phyloP scores from a whole-genome alignment of 495 filamentous ascomycete species.

The Xylaria grammica region DNA sequence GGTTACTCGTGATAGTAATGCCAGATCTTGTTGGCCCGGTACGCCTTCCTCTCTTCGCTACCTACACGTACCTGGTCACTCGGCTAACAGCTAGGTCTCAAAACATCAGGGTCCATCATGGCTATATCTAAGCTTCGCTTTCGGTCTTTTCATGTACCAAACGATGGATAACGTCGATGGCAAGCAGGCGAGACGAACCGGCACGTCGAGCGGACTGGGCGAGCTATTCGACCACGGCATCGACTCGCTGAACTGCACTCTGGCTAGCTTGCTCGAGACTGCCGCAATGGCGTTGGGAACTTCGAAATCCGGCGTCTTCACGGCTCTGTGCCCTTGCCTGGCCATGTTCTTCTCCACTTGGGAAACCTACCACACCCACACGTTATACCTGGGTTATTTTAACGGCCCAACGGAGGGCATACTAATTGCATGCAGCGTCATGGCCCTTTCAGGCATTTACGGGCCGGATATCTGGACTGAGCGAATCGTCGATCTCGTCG shows the following conservation, averaged over 20 bases:
- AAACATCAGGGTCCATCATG: constrained; percentile 75
- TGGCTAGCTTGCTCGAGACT: constrained; percentile 85
- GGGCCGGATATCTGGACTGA: constrained; percentile 88
- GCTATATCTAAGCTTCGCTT: constrained; percentile 93
- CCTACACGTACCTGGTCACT: neutral
- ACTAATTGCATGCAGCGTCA: constrained; percentile 81
- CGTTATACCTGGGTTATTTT: constrained; percentile 93
- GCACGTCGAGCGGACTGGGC: constrained; percentile 90
- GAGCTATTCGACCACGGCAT: constrained; percentile 99
- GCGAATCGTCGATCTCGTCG: constrained; percentile 68
- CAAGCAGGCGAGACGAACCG: constrained; percentile 93
- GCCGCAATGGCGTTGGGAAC: constrained; percentile 90
- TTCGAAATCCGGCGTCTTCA: constrained; percentile 83
- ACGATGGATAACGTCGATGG: constrained; percentile 99
- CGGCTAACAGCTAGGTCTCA: constrained; percentile 9
- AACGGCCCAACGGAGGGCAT: constrained; percentile 98
- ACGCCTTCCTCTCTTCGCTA: constrained; percentile 25
- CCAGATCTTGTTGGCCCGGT: constrained; percentile 93
- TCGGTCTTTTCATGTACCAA: constrained; percentile 96
- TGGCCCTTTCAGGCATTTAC: constrained; percentile 84
- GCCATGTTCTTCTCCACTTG: constrained; percentile 99
- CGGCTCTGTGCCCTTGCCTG: constrained; percentile 85
- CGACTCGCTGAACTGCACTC: constrained; percentile 94
- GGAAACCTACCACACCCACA: constrained; percentile 99
- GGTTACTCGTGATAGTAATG: constrained; percentile 77